Base-by-base conservation (phyloP, 1,139 yeast genomes). In the Pichia sp. region DNA sequence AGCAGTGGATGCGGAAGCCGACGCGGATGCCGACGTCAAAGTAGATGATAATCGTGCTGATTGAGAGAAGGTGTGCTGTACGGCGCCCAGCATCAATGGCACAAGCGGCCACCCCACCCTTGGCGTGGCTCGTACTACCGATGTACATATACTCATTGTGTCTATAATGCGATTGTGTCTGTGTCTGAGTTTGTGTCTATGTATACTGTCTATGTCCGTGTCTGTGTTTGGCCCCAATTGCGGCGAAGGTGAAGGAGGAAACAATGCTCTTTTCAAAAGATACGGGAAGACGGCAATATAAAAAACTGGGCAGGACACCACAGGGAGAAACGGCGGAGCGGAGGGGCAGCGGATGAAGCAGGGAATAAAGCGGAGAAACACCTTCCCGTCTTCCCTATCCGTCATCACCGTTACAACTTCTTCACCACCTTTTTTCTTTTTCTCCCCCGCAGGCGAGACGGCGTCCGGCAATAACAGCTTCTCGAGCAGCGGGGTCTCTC, bases 291-390 rank as follows among this genome's bases (percentile, higher is more conserved):
- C 16, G 16, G 40, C 3, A 14, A 14, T 36, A 36, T 36, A 36
- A 12, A 36, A 14, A 36, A 8, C 7, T 14, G 40, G 6, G 16
- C 7, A 14, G n/a, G n/a, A 14, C 40, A 31, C 16, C 16, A 36
- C 40, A 14, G 16, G 16, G 16, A 36, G 40, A 36, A 36, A 36
- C 16, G 16, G n/a, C 40, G n/a, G 40, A 4, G n/a, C 40, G 14
- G 40, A 14, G 16, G 46, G 29, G 14, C 46, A 17, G 31, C 46
- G 46, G 30, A 42, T n/a, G 17, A 42, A 42, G 27, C 9, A 5
- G n/a, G 24, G 14, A 17, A n/a, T 24, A 46, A 46, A 46, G 49
- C 49, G 49, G 46, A 42, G 46, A 24, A 24, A 24, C 31, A 27
- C 14, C 31, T 41, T 16, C 17, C 31, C 31, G 29, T n/a, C n/a